Evolutionary conservation across 2,329 filamentous ascomycete genomes (phyloP), one percentile per base, ranked within the genome.

Genomic region (Orbilia ellipsospora): DNA sequence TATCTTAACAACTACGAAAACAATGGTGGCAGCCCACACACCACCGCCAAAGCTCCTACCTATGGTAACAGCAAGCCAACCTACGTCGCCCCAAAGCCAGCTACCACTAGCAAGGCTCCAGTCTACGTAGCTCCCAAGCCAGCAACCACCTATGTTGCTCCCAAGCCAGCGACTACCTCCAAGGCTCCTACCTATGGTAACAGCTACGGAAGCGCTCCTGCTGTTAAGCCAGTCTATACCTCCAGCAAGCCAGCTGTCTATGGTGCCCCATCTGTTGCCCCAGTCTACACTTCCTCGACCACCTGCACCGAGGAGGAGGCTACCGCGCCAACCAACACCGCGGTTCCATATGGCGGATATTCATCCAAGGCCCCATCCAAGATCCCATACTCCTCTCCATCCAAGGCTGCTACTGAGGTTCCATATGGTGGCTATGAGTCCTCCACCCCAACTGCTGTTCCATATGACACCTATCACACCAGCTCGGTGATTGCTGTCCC

Each of bases 291-390:
- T 18, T 23, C 62, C 16, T 13, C 8, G 4, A 61, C 52, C 42
- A 60, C 52, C 18, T 72, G 67, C 51, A 74, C 62, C 5, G 63
- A 59, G 57, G 51, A 51, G 6, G n/a, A 64, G 48, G 48, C 60
- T 36, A n/a, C n/a, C n/a, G 45, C 62, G 26, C 70, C 70, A 50
- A 64, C 66, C 51, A 57, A 52, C 42, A 45, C 23, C 10, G 31
- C 31, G 10, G 31, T 36, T 36, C 31, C 31, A 36, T 36, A 36
- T 36, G 31, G 31, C 8, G 31, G 31, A 2, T 7, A 36, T n/a
- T 48, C 40, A 12, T 44, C 44, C 44, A 18, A 48, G 44, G 44
- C 16, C 20, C 45, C 51, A 4, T 40, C 66, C n/a, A 57, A 40
- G 18, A 28, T 73, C 55, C 55, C 69, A 18, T 36, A 36, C 31